These are phyloP conservation scores for Tetracladium maxilliforme DNA, from an alignment of 2,329 filamentous ascomycete species.

Conservation along the genomic window DNA sequence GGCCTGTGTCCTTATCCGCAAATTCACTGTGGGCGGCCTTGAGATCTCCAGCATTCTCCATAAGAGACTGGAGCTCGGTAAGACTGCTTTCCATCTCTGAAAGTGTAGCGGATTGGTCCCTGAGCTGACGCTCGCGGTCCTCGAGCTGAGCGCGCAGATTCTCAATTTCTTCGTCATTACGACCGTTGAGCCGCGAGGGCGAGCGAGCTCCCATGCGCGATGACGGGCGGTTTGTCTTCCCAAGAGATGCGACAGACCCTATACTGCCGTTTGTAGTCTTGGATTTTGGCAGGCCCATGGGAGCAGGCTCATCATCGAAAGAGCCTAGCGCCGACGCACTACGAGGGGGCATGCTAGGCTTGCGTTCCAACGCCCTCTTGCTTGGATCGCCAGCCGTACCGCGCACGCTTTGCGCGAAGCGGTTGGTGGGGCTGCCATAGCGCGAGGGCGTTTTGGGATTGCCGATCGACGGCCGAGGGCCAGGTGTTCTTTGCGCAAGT, in stretches of 20 bases:
- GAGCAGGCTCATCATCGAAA: constrained; percentile 42
- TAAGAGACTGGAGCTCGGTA: constrained; percentile 63
- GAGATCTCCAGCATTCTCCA: constrained; percentile 33
- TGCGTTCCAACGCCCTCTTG: constrained; percentile 35
- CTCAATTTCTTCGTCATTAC: constrained; percentile 61
- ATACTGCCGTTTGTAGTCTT: constrained; percentile 35
- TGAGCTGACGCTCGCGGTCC: constrained; percentile 76
- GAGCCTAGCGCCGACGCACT: constrained; percentile 45
- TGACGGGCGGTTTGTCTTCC: too few relatives aligned
- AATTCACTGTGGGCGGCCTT: too few relatives aligned
- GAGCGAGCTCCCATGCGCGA: too few relatives aligned
- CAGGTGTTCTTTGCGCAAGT: constrained; percentile 47
- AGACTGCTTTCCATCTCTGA: constrained; percentile 83
- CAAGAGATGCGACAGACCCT: constrained; percentile 39
- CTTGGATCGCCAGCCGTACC: constrained; percentile 43
- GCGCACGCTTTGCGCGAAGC: constrained; percentile 49
- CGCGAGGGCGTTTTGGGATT: constrained; percentile 34
- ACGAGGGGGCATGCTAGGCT: constrained; percentile 35
- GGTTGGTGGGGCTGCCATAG: constrained; percentile 46
- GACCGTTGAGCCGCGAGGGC: too few relatives aligned
- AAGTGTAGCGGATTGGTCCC: constrained; percentile 69
- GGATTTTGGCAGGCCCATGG: constrained; percentile 32
- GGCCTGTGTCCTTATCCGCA: constrained; percentile 61
- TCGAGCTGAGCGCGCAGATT: constrained; percentile 60
- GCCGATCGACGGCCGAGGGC: constrained; percentile 38